Percentiles rank a stretch among this genome's conserved stretches.
phyloP scores from a whole-genome alignment of 768 basidiomycete genomes.

The Mycena crocata region DNA sequence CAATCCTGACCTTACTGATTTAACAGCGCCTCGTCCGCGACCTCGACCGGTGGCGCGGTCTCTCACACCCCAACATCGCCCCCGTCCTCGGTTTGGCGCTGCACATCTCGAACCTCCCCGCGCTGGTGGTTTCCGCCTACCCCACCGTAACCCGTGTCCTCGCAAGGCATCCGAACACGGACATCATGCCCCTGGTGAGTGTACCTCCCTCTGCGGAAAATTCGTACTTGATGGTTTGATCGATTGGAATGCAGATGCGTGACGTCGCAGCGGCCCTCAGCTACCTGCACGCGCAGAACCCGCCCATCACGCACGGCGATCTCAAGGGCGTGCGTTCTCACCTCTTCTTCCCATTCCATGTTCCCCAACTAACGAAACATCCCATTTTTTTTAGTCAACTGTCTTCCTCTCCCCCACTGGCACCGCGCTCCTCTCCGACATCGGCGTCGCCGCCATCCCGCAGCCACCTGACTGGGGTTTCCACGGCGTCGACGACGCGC shows the following conservation, averaged over 20 bases:
- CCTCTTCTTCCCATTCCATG: too few species aligned
- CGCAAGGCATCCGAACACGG: neutral
- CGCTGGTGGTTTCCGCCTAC: constrained; percentile 21
- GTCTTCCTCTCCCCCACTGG: constrained; percentile 51
- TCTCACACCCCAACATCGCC: constrained; percentile 30
- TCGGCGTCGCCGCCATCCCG: constrained; percentile 48
- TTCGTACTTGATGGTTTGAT: neutral
- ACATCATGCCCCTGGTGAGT: constrained; percentile 21
- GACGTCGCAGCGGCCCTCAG: constrained; percentile 51
- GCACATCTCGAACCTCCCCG: constrained; percentile 30
- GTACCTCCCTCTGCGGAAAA: too few species aligned
- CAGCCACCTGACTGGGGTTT: constrained; percentile 41
- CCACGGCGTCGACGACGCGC: constrained; percentile 36
- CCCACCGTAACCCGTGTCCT: constrained; percentile 11
- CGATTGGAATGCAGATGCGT: constrained; percentile 50
- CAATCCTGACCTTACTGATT: neutral
- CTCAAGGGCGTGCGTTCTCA: constrained; percentile 53
- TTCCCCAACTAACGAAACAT: too few species aligned
- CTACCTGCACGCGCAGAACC: constrained; percentile 51
- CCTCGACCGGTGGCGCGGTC: constrained; percentile 24
- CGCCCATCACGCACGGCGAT: constrained; percentile 57
- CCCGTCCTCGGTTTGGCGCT: constrained; percentile 25
- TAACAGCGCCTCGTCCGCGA: constrained; percentile 26
- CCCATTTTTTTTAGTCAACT: constrained; percentile 44
- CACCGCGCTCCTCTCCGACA: constrained; percentile 44